phyloP scores from a whole-genome alignment of 1,284 basidiomycete species.

The Pseudozyma hubeiensis region DNA sequence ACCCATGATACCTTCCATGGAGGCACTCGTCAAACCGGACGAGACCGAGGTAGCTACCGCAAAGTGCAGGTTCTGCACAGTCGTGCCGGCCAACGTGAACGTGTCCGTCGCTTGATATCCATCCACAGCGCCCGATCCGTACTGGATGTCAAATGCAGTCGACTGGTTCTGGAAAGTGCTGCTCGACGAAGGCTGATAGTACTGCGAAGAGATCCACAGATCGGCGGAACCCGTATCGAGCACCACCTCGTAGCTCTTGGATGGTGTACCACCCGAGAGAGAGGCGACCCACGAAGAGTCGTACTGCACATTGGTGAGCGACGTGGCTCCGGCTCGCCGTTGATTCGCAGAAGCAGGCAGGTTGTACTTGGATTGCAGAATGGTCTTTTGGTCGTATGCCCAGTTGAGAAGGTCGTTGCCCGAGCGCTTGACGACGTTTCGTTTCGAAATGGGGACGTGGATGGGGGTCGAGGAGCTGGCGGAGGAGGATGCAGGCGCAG shows the following conservation, averaged over 20 bases:
- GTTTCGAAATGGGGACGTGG: conserved; percentile 41
- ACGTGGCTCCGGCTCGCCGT: conserved; percentile 15
- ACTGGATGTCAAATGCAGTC: conserved; percentile 44
- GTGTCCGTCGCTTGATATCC: conserved; percentile 45
- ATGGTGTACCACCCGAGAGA: conserved; percentile 45
- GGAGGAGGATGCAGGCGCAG: conserved; percentile 13
- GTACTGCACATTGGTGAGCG: conserved; percentile 52
- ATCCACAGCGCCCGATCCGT: conserved; percentile 47
- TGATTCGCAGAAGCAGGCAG: conserved; percentile 8
- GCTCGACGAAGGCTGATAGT: conserved; percentile 30
- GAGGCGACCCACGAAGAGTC: conserved; percentile 54
- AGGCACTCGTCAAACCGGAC: conserved; percentile 23
- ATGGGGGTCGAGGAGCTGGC: conserved; percentile 1
- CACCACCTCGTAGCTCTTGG: conserved; percentile 38
- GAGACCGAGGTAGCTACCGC: conserved; percentile 54
- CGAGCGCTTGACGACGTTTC: conserved; percentile 21
- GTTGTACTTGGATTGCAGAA: conserved; percentile 54
- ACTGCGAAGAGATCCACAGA: conserved; percentile 36
- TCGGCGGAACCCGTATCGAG: conserved; percentile 60
- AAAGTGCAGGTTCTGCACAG: conserved; percentile 42
- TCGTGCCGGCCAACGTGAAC: conserved; percentile 41
- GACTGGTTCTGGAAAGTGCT: conserved; percentile 39
- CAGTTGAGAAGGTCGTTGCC: conserved; percentile 46
- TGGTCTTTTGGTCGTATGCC: conserved; percentile 51
- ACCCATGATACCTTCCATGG: conserved; percentile 56